These are phyloP conservation scores for Teratosphaeriaceae sp. DNA, from an alignment of 2,329 filamentous ascomycete genomes.

Conservation along the genomic window DNA sequence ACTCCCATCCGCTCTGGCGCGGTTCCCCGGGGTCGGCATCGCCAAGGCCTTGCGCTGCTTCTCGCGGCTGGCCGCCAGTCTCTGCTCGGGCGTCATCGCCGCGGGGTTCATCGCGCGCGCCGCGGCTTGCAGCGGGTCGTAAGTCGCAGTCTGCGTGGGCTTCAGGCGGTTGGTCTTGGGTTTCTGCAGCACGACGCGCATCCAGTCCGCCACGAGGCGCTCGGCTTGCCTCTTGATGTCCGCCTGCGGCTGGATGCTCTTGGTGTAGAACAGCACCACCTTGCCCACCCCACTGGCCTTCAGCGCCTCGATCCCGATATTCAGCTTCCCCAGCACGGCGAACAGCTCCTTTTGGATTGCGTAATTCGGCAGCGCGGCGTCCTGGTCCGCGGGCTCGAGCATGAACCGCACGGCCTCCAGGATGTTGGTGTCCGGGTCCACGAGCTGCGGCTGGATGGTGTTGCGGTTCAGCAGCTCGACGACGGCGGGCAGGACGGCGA, in stretches of 20 bases:
- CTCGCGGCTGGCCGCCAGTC: conserved; percentile 39
- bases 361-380: conserved; percentile 90
- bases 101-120: conserved; percentile 13
- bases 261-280: conserved; percentile 94
- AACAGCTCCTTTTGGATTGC: conserved; percentile 97
- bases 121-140: conserved; percentile 46
- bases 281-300: conserved; percentile 92
- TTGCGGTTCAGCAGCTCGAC: conserved; percentile 83
- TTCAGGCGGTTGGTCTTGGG: conserved; percentile 90
- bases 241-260: conserved; percentile 81
- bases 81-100: conserved; percentile 26
- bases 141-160: conserved; percentile 52
- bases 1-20: conserved; percentile 51
- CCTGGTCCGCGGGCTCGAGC: conserved; percentile 79
- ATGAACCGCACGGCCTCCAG: conserved; percentile 95
- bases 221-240: conserved; percentile 92
- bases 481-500: conserved; percentile 89
- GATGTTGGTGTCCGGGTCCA: conserved; percentile 93
- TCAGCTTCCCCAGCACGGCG: conserved; percentile 67
- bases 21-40: conserved; percentile 47
- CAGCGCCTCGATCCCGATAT: conserved; percentile 84
- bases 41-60: conserved; percentile 48
- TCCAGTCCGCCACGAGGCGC: conserved; percentile 91
- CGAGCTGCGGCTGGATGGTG: conserved; percentile 72
- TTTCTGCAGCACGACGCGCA: conserved; percentile 76